Percentiles rank a stretch among this genome's conserved stretches.
phyloP scores from a whole-genome alignment of 139 green algal genomes.

The Tetradesmus lagerheimii region DNA sequence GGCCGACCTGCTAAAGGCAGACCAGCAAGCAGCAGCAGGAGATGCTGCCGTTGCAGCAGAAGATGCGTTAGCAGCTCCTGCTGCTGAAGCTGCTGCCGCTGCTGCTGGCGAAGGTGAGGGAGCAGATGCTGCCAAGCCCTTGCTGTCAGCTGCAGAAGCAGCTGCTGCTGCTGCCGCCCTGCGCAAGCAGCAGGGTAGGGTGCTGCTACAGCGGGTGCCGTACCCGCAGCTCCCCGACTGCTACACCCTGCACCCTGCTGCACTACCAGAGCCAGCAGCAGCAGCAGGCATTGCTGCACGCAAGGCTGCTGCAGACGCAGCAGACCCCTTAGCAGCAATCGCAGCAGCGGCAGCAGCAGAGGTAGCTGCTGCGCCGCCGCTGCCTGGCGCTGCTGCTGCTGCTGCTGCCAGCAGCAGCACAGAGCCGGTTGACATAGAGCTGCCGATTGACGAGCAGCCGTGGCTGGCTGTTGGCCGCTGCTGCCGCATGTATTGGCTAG shows the following conservation, averaged over 20 bases:
- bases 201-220: constrained; percentile 26
- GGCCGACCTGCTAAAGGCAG: not conserved
- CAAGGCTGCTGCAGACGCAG: constrained; percentile 2
- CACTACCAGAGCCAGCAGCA: constrained; percentile 34
- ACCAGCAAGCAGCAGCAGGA: constrained; percentile 22
- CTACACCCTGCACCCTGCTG: constrained; percentile 15
- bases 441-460: not conserved
- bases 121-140: not conserved
- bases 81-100: constrained; percentile 17
- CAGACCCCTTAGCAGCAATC: not conserved
- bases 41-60: not conserved
- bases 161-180: constrained; percentile 23
- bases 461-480: constrained; percentile 46
- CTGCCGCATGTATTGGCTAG: constrained; percentile 73
- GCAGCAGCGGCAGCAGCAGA: constrained; percentile 39
- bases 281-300: constrained; percentile 9
- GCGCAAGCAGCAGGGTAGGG: not conserved
- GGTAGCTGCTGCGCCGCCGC: not conserved
- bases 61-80: not conserved
- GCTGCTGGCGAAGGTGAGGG: not conserved
- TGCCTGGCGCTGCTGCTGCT: not conserved
- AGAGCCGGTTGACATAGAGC: not conserved
- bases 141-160: not conserved
- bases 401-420: not conserved
- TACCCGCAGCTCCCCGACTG: constrained; percentile 16